Conservation (phyloP, 2,329 filamentous ascomycete genomes). For the Stagonosporopsis chrysanthemi region DNA sequence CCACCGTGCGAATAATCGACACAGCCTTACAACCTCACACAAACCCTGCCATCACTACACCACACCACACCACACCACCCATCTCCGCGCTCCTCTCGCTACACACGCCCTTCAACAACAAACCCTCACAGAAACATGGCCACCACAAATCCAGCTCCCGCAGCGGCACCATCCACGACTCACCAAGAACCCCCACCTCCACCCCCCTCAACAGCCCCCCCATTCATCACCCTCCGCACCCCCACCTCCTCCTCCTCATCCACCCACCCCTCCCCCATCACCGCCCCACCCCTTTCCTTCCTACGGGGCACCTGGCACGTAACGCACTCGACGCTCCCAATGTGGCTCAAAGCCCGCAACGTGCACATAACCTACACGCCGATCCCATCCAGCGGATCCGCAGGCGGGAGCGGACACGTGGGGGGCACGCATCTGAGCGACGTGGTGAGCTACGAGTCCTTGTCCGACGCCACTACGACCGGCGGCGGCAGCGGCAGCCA, state of each 20-base stretch:
- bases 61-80: no score
- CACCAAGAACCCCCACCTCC: neutral
- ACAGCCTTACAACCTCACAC: neutral
- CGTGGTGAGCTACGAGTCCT: constrained; percentile 72
- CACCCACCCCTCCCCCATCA: neutral
- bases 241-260: neutral
- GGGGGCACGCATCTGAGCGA: constrained; percentile 65
- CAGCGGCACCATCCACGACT: neutral
- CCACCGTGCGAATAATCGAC: no score
- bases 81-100: neutral
- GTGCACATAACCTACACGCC: constrained; percentile 78
- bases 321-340: constrained; percentile 55
- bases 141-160: neutral
- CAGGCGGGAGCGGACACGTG: constrained; percentile 21
- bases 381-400: constrained; percentile 22
- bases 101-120: neutral
- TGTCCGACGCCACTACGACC: no score
- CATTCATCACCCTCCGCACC: neutral
- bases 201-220: no score
- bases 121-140: no score
- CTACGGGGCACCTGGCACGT: constrained; percentile 49
- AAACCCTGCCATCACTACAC: no score
- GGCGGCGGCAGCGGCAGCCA: no score
- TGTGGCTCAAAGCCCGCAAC: constrained; percentile 83
- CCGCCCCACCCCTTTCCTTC: constrained; percentile 15